phyloP scores from a whole-genome alignment of 2,329 filamentous ascomycete genomes.

The Ophiognomonia clavigignenti-juglandacearum region DNA sequence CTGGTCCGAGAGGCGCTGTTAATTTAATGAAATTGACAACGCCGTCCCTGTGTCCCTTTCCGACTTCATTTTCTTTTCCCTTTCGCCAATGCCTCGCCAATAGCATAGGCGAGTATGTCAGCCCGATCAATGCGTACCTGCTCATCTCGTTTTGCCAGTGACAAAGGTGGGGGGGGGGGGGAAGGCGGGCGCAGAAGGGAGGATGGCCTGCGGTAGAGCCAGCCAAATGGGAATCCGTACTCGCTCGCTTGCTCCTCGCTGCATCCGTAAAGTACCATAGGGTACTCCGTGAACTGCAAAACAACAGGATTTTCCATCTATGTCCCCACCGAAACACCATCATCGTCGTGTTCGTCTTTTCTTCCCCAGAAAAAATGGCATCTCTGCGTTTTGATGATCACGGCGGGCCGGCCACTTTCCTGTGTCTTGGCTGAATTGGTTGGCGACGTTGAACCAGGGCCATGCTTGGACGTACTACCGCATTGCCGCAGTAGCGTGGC shows the following conservation, averaged over 20 bases:
- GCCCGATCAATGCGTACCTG: slow-evolving; percentile 1
- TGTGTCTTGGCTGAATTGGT: neutral
- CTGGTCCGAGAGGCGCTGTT: neutral
- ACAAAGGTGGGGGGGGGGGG: neutral
- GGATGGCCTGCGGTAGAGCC: no score
- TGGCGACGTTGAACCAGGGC: neutral
- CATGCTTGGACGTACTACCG: no score
- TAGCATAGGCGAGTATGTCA: slow-evolving; percentile 1
- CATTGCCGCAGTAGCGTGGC: neutral
- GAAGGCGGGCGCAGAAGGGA: no score
- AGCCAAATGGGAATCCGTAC: no score
- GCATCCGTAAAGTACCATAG: no score
- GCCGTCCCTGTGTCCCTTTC: slow-evolving; percentile 2
- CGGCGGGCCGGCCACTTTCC: slow-evolving; percentile 1
- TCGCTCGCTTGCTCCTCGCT: no score
- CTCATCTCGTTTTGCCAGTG: neutral
- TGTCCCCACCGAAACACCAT: no score
- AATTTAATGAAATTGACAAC: slow-evolving; percentile 9
- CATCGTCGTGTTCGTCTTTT: neutral
- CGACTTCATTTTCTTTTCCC: neutral
- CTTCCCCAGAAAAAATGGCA: neutral
- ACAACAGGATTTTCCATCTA: no score
- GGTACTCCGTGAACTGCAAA: no score
- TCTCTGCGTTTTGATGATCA: neutral
- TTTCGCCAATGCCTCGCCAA: neutral